These are phyloP conservation scores for Arthrobotrys conoides DNA, from an alignment of 2,329 filamentous ascomycete genomes.

Conservation along the genomic window DNA sequence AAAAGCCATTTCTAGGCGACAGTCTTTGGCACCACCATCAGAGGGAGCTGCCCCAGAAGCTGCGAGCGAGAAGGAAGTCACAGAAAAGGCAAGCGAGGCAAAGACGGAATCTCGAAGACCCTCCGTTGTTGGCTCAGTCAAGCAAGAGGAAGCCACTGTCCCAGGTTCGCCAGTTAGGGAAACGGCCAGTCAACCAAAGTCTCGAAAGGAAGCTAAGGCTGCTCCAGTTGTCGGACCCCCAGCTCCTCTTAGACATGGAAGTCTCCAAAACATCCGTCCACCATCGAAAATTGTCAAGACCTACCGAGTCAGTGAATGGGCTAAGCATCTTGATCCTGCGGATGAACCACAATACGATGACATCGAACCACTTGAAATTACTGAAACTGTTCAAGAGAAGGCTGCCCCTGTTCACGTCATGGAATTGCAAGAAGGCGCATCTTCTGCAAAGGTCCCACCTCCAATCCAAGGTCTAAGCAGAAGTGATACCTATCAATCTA, in stretches of 20 bases:
- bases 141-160: conserved; percentile 26
- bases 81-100: background rate
- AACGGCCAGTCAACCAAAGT: conserved; percentile 10
- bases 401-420: conserved; percentile 76
- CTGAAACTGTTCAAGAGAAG: conserved; percentile 69
- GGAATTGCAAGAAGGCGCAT: conserved; percentile 75
- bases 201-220: conserved; percentile 44
- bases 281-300: conserved; percentile 81
- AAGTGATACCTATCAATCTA: conserved; percentile 63
- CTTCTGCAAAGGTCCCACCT: conserved; percentile 45
- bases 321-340: conserved; percentile 85
- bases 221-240: conserved; percentile 48
- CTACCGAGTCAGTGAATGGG: conserved; percentile 96
- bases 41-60: conserved; percentile 7
- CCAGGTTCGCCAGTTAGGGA: conserved; percentile 13
- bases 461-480: conserved; percentile 65
- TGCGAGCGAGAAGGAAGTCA: conserved; percentile 6
- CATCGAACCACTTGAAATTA: conserved; percentile 70
- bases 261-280: conserved; percentile 50
- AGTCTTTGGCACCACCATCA: conserved; percentile 8
- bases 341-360: conserved; percentile 79
- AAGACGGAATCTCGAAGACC: conserved; percentile 19
- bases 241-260: conserved; percentile 52
- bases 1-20: conserved; percentile 15
- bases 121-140: conserved; percentile 29